These are phyloP conservation scores for Pichia rugopelliculosa DNA, from an alignment of 805 yeast species.

Conservation along the genomic window DNA sequence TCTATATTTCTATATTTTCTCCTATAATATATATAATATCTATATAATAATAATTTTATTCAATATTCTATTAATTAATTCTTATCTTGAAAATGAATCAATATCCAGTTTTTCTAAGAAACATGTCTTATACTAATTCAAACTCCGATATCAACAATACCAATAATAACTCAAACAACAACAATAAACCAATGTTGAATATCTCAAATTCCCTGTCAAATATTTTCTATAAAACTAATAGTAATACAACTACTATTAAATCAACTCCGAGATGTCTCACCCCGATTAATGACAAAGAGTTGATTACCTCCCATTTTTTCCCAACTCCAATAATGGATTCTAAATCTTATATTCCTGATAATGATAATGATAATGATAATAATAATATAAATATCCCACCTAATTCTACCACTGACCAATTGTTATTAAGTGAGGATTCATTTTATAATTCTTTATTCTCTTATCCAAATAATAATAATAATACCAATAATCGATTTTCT, in stretches of 20 bases:
- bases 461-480: background rate
- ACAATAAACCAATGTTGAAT: background rate
- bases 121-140: background rate
- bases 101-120: too few relatives aligned
- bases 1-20: too few relatives aligned
- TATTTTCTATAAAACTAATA: background rate
- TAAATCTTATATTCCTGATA: background rate
- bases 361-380: too few relatives aligned
- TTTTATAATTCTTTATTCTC: background rate
- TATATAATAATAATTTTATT: too few relatives aligned
- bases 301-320: background rate
- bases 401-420: too few relatives aligned
- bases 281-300: background rate
- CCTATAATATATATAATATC: too few relatives aligned
- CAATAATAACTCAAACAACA: background rate
- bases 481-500: background rate
- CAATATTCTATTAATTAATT: too few relatives aligned
- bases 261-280: constrained; percentile 2
- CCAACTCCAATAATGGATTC: background rate
- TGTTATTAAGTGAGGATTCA: background rate
- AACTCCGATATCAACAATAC: background rate
- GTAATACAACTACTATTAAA: background rate
- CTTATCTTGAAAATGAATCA: too few relatives aligned
- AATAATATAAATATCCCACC: too few relatives aligned
- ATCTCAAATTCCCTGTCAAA: background rate